Percentiles rank a stretch among this genome's conserved stretches.
Conservation (phyloP, 768 basidiomycete genomes). For the Boletus tylopilopsis region DNA sequence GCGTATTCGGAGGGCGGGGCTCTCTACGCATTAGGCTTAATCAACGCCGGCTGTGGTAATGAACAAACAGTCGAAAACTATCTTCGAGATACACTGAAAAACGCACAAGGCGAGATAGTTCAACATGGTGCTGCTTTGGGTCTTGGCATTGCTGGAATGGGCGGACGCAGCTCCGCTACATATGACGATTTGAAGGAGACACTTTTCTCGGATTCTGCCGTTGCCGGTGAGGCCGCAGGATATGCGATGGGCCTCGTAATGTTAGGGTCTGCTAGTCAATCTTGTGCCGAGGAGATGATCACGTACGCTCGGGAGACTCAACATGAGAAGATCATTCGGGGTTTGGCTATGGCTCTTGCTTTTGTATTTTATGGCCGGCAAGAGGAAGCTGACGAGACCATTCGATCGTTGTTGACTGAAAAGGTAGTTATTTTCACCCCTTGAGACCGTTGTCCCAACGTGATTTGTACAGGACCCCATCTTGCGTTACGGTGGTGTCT, state of each 20-base stretch:
- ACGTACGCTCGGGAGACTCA: constrained; percentile 96
- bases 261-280: constrained; percentile 86
- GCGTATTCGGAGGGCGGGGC: constrained; percentile 95
- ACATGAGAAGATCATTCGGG: constrained; percentile 98
- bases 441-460: not conserved
- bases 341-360: constrained; percentile 87
- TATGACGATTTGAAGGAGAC: constrained; percentile 90
- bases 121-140: constrained; percentile 98
- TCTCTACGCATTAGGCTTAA: constrained; percentile 91
- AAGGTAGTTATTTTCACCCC: constrained; percentile 53
- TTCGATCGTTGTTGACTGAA: constrained; percentile 74
- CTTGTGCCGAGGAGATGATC: constrained; percentile 89
- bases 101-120: constrained; percentile 77
- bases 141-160: constrained; percentile 94
- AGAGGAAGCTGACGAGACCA: constrained; percentile 86
- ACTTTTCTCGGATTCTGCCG: constrained; percentile 91
- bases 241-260: constrained; percentile 98
- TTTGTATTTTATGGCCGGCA: constrained; percentile 91
- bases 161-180: constrained; percentile 80
- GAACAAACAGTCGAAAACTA: constrained; percentile 66
- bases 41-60: constrained; percentile 87
- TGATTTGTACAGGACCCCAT: constrained; percentile 75
- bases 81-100: constrained; percentile 74
- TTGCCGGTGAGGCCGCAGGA: constrained; percentile 93
- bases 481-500: constrained; percentile 95